Evolutionary conservation across 192 early-diverging fungal genomes (phyloP), one percentile per base, ranked within the genome.

Genomic region (Coemansia sp.): DNA sequence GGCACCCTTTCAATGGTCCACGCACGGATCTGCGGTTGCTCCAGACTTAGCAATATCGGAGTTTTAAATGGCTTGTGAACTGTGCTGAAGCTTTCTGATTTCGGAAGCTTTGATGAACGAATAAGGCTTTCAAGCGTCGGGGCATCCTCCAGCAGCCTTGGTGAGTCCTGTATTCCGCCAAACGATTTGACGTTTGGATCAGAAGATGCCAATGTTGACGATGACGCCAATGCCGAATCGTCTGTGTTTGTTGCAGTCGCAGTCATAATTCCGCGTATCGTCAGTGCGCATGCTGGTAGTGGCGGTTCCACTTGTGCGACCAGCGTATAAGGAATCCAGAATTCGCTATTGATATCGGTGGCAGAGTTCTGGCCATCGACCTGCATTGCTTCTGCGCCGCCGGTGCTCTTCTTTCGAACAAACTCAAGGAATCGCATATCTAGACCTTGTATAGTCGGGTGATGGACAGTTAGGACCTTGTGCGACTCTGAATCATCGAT

Each of bases 1-100:
- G 80, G 80, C 2, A 83, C 62, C 2, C 80, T 46, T 30, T 66
- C 51, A 4, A 83, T 62, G 2, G 68, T 55, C 80, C 80, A 83
- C 10, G 72, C 75, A 35, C 80, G 75, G 48, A 83, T 83, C 66
- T 83, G 80, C 5, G 80, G 75, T 4, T 67, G n/a, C 39, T 66
- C 73, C 63, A 75, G 30, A 30, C 58, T 59, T 14, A 75, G 51
- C 8, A 59, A 8, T 18, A 38, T n/a, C 33, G 57, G 57, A 16
- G 8, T 35, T 44, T 62, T 1, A n/a, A 7, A 41, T 30, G 24
- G 4, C 30, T 24, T 10, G 60, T 63, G 52, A 5, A 58, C 15
- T 34, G 44, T 38, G 34, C 15, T 20, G 52, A 26, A 39, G 35
- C 39, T 24, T 9, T 34, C 57, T 5, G 57, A 38, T n/a, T 34